A percentile compares a stretch with the other conserved stretches of the same genome.
These are phyloP conservation scores for Hansenula sp. DNA, from an alignment of 1,139 yeast genomes.

Conservation along the genomic window DNA sequence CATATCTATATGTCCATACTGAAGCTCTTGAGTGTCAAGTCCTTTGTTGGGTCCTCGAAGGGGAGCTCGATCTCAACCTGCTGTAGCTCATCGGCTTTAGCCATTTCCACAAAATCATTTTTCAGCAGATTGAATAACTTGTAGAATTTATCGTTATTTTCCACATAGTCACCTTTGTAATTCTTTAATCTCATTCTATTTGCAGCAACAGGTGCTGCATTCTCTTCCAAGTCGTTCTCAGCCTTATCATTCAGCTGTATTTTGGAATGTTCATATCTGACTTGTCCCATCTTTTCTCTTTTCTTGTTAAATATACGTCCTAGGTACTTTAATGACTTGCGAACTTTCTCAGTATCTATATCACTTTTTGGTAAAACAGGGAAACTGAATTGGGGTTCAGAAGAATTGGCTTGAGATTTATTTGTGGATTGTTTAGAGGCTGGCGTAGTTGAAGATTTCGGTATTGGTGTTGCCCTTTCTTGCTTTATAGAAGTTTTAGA, in stretches of 20 bases:
- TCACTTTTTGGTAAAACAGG: slow-evolving; percentile 16
- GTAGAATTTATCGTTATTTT: slow-evolving; percentile 4
- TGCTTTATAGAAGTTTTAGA: neutral
- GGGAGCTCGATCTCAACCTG: neutral
- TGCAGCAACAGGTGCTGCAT: neutral
- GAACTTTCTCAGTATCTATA: slow-evolving; percentile 19
- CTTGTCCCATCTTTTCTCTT: slow-evolving; percentile 13
- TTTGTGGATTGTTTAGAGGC: neutral
- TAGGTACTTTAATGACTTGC: slow-evolving; percentile 11
- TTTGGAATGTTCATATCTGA: slow-evolving; percentile 12
- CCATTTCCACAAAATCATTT: slow-evolving; percentile 3
- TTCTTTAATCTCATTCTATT: slow-evolving; percentile 19
- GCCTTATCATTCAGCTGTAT: slow-evolving; percentile 10
- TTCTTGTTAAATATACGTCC: slow-evolving; percentile 7
- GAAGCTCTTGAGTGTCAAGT: neutral
- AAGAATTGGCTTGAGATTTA: neutral
- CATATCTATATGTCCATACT: neutral
- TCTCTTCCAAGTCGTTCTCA: slow-evolving; percentile 10
- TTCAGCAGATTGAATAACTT: neutral
- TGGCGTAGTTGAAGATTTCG: neutral
- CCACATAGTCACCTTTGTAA: slow-evolving; percentile 23
- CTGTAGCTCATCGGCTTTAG: neutral
- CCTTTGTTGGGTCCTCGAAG: neutral
- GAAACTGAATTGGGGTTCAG: neutral
- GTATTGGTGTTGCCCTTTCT: neutral